Percentiles rank a stretch among this genome's conserved stretches.
Evolutionary conservation across 139 green algal genomes (phyloP).

Genomic region (Volvox reticuliferus): DNA sequence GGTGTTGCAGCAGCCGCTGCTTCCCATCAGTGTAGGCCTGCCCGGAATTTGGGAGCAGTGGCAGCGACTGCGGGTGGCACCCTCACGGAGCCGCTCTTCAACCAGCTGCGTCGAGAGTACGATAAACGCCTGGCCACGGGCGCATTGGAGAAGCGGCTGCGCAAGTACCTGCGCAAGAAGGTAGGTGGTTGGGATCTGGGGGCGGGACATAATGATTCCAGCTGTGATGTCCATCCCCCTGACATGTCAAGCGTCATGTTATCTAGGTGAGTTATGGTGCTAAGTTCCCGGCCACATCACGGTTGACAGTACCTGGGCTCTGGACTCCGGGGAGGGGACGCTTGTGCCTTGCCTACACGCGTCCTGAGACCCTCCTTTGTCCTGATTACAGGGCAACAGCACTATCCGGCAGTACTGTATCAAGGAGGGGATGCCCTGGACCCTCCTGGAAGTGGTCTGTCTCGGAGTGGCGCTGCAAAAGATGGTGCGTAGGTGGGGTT

Average conservation of each 20-base stretch:
- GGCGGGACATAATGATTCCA: too few species aligned
- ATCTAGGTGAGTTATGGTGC: neutral
- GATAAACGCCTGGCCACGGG: neutral
- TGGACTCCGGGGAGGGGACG: neutral
- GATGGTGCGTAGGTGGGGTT: neutral
- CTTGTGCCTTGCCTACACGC: neutral
- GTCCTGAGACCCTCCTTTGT: neutral
- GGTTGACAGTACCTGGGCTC: neutral
- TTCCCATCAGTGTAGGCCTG: too few species aligned
- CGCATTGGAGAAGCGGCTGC: slow-evolving; percentile 13
- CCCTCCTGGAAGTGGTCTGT: slow-evolving; percentile 31
- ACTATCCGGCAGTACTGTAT: slow-evolving; percentile 7
- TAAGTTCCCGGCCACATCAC: neutral
- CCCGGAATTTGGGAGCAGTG: neutral
- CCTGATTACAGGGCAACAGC: slow-evolving; percentile 25
- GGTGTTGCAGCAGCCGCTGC: neutral
- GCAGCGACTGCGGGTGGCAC: neutral
- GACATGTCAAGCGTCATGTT: neutral
- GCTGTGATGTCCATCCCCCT: too few species aligned
- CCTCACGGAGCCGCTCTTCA: neutral
- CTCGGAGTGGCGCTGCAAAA: slow-evolving; percentile 22
- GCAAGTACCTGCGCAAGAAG: slow-evolving; percentile 13
- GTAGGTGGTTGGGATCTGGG: neutral
- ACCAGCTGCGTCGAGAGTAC: neutral
- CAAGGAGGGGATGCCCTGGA: slow-evolving; percentile 27